phyloP scores from a whole-genome alignment of 768 basidiomycete genomes.

The Filobasidium wieringae region DNA sequence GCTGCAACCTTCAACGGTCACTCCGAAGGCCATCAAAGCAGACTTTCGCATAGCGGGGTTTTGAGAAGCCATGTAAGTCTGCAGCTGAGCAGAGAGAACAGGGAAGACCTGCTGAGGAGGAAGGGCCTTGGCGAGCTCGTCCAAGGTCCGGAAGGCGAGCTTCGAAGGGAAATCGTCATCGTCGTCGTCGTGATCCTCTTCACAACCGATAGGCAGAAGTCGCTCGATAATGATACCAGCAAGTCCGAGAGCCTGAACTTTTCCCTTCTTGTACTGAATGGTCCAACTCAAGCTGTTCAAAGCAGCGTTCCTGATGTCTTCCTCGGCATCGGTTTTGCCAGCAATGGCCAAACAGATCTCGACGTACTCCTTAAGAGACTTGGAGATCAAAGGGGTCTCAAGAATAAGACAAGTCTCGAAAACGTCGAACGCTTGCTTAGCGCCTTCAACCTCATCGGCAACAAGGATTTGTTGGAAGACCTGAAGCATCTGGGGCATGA shows the following conservation, averaged over 20 bases:
- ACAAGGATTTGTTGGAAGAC: constrained; percentile 78
- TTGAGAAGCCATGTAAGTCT: constrained; percentile 68
- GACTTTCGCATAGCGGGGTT: constrained; percentile 73
- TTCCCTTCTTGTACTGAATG: constrained; percentile 96
- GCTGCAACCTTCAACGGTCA: constrained; percentile 92
- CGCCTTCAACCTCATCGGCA: constrained; percentile 62
- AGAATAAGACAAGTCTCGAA: constrained; percentile 90
- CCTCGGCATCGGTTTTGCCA: constrained; percentile 60
- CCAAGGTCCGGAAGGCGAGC: constrained; percentile 76
- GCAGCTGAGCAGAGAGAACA: constrained; percentile 66
- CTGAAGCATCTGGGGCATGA: constrained; percentile 76
- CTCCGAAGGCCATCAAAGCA: constrained; percentile 88
- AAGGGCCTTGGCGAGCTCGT: constrained; percentile 77
- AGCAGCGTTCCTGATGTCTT: constrained; percentile 73
- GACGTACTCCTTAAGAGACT: constrained; percentile 74
- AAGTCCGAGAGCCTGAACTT: constrained; percentile 73
- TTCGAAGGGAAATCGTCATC: constrained; percentile 51
- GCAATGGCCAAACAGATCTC: constrained; percentile 78
- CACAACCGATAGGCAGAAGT: constrained; percentile 85
- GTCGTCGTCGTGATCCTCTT: constrained; percentile 84
- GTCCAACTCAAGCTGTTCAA: constrained; percentile 94
- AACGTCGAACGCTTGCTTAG: constrained; percentile 85
- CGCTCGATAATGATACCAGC: constrained; percentile 76
- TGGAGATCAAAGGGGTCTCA: constrained; percentile 84
- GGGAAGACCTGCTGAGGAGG: constrained; percentile 96